Evolutionary conservation across 2,329 filamentous ascomycete species (phyloP), one percentile per base, ranked within the genome.

Genomic region (Colletotrichum salicis): DNA sequence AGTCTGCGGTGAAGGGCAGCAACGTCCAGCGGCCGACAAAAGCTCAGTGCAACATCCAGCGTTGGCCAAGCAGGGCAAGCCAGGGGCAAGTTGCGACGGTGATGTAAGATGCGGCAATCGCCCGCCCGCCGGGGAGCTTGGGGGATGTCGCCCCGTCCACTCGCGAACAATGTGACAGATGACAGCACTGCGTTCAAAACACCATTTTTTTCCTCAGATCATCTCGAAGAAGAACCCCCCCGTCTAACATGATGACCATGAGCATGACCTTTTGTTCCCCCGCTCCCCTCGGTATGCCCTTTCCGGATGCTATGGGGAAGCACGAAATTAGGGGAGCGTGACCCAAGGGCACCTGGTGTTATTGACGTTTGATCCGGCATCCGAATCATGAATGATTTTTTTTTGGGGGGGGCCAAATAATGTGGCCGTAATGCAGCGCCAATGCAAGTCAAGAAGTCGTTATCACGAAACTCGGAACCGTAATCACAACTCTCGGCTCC

Each of bases 21-120:
- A 41, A 41, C 13, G 6, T 41, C 37, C 15, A 15, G 33, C 35
- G 22, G 33, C 3, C 13, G 35, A 13, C 33, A 15, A 24, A 19
- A 33, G 37, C 56, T 35, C 33, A 59, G 33, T 15, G 22, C 15
- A 45, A 12, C 57, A 51, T 45, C 13, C 15, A 13, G 12, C 12
- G 27, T 10, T 7, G 24, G 59, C 64, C 10, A 52, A 6, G 41
- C 45, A 31, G 51, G 37, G n/a, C 35, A 10, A 22, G 8, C 15
- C 10, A 31, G 15, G 15, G 19, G 13, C 13, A 35, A n/a, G 24
- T 12, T 31, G 27, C 24, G 56, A 59, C 24, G 45, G 41, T 71
- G 64, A 71, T 68, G 69, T 68, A 68, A 71, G 69, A 71, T 63
- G 58, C 64, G 54, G 64, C 64, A 58, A 71, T 63, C 52, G 52